Base-by-base conservation (phyloP, 2,329 filamentous ascomycete genomes). In the Verticillium alfalfae region DNA sequence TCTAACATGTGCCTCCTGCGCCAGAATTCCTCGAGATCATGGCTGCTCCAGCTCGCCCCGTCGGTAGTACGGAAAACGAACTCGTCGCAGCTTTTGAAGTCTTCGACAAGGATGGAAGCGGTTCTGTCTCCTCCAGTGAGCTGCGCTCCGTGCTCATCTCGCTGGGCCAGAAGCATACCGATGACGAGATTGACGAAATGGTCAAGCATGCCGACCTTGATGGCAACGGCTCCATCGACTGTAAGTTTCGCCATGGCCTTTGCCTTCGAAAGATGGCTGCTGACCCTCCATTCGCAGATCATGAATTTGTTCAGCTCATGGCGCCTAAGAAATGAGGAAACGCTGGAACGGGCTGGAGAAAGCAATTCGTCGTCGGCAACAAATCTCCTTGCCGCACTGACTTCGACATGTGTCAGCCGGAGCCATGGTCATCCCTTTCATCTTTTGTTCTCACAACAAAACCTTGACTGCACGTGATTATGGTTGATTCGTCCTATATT, bases 121-220 rank as follows among this genome's bases (percentile, higher is more conserved):
- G 64, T 34, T 66, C 64, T 56, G 64, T 66, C 39, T 66, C 64
- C 15, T 59, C 64, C 26, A 63, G 61, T 37, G 64, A 66, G 60
- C 60, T 66, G 60, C 64, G 64, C 39, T 63, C 64, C 61, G 64
- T 66, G 38, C 63, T 66, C 34, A 57, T 65, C 56, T 66, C 64
- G 26, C 61, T 66, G 34, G 64, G 64, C n/a, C 63, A 66, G 64
- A 63, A 61, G 59, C 61, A 63, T 56, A 63, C 64, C 22, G 64
- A 66, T 41, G 64, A 66, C 57, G 64, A 66, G 63, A 66, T 66
- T 58, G 64, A 66, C 60, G 64, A 66, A 58, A 66, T 66, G 64
- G 64, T 66, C 37, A 65, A 37, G 38, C 63, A 65, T 31, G 64
- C 64, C 49, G 64, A 66, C 26, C 60, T 66, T 52, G 64, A 66